phyloP scores from a whole-genome alignment of 208 protist genomes.

The Trypanosoma platydactyli region DNA sequence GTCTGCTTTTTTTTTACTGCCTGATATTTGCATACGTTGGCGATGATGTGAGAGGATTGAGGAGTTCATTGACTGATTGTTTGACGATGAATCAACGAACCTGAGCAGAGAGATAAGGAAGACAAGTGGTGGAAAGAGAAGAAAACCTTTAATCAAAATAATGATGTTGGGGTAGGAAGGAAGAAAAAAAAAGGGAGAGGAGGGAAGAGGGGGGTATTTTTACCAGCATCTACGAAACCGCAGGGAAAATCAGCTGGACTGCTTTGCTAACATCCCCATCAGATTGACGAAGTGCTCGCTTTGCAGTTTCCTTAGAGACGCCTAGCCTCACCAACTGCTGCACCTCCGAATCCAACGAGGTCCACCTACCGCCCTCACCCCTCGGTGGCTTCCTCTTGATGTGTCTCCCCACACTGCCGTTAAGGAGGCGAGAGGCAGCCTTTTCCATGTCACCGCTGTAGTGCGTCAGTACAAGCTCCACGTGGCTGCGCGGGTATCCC shows the following conservation, averaged over 20 bases:
- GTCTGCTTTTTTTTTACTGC: too few species aligned
- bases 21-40: too few species aligned
- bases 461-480: slow-evolving; percentile 61
- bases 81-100: too few species aligned
- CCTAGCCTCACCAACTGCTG: slow-evolving; percentile 80
- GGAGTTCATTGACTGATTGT: too few species aligned
- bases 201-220: too few species aligned
- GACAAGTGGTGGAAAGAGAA: too few species aligned
- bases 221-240: slow-evolving; percentile 20
- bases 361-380: slow-evolving; percentile 58
- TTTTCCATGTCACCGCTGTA: slow-evolving; percentile 83
- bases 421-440: slow-evolving; percentile 57
- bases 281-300: slow-evolving; percentile 60
- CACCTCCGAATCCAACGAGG: slow-evolving; percentile 57
- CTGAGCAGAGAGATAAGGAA: too few species aligned
- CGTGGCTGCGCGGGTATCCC: slow-evolving; percentile 53
- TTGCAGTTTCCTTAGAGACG: slow-evolving; percentile 61
- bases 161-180: too few species aligned
- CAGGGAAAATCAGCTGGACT: slow-evolving; percentile 52
- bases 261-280: slow-evolving; percentile 63
- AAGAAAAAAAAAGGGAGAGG: too few species aligned
- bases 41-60: too few species aligned
- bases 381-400: slow-evolving; percentile 16
- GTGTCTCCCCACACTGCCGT: slow-evolving; percentile 52
- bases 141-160: too few species aligned